Conservation (phyloP, 1,284 basidiomycete genomes). For the Sporisorium iseilematis-ciliati region DNA sequence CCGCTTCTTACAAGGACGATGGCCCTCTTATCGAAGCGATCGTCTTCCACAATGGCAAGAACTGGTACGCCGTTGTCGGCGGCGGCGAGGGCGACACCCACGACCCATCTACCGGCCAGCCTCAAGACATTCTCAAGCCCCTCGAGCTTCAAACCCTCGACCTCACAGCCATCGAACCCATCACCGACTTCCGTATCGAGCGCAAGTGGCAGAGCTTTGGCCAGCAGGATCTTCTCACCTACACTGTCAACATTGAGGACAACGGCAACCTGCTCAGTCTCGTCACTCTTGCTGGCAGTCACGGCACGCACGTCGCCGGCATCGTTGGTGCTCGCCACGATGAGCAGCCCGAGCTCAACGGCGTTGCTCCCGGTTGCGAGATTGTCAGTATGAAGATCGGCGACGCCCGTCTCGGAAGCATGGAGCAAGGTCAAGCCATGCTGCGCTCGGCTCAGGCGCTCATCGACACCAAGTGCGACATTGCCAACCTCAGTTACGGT, state of each 20-base stretch:
- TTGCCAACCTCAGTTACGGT: constrained; percentile 70
- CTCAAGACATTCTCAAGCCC: constrained; percentile 37
- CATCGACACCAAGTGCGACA: constrained; percentile 67
- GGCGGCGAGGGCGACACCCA: constrained; percentile 68
- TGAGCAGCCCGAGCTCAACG: constrained; percentile 64
- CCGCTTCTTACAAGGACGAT: constrained; percentile 60
- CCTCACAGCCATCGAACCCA: constrained; percentile 50
- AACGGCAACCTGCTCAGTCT: constrained; percentile 62
- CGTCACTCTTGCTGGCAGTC: constrained; percentile 67
- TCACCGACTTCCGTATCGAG: constrained; percentile 69
- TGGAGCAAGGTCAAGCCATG: constrained; percentile 70
- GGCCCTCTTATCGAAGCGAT: constrained; percentile 69
- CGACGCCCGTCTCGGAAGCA: constrained; percentile 63
- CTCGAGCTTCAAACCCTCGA: constrained; percentile 56
- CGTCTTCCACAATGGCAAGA: constrained; percentile 68
- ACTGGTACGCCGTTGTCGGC: constrained; percentile 69
- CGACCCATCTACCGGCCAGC: constrained; percentile 59
- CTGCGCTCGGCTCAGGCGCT: constrained; percentile 70
- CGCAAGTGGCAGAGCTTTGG: constrained; percentile 68
- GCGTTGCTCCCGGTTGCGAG: constrained; percentile 68
- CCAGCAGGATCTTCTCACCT: constrained; percentile 67
- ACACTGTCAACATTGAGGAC: constrained; percentile 67
- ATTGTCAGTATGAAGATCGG: constrained; percentile 68
- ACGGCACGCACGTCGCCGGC: constrained; percentile 70
- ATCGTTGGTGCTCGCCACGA: constrained; percentile 67